These are phyloP conservation scores for Aurifilum marmelostoma DNA, from an alignment of 2,329 filamentous ascomycete genomes.

Conservation along the genomic window DNA sequence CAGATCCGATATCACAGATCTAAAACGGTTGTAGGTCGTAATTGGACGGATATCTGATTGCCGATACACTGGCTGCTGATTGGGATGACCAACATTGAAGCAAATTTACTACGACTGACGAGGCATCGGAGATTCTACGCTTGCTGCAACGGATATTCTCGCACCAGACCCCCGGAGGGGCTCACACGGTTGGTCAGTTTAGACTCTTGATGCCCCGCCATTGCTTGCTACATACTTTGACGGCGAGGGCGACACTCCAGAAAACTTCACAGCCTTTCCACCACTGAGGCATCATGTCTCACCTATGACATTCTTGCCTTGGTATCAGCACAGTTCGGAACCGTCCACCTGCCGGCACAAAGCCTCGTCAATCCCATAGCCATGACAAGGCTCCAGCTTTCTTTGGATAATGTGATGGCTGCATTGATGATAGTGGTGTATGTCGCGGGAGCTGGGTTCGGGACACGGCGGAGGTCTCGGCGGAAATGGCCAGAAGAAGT, in stretches of 20 bases:
- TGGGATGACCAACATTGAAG: neutral
- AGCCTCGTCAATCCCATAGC: neutral
- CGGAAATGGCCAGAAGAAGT: neutral
- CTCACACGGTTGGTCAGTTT: no score
- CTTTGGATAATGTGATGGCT: neutral
- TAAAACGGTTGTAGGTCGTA: no score
- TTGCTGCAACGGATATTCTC: no score
- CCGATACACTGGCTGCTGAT: neutral
- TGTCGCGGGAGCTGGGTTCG: neutral
- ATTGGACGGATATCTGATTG: no score
- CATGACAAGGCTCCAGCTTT: neutral
- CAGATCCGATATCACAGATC: no score
- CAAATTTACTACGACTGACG: neutral
- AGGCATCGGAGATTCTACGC: neutral
- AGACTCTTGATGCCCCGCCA: neutral
- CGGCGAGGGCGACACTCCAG: neutral
- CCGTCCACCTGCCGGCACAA: neutral
- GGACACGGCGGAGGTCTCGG: neutral
- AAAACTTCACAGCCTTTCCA: neutral
- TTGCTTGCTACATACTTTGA: neutral
- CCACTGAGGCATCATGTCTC: neutral
- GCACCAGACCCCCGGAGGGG: no score
- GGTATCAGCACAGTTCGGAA: neutral
- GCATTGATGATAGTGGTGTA: neutral
- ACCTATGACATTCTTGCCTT: neutral